These are phyloP conservation scores for Dictyostelium citrinum DNA, from an alignment of 78 protist species.

Conservation along the genomic window DNA sequence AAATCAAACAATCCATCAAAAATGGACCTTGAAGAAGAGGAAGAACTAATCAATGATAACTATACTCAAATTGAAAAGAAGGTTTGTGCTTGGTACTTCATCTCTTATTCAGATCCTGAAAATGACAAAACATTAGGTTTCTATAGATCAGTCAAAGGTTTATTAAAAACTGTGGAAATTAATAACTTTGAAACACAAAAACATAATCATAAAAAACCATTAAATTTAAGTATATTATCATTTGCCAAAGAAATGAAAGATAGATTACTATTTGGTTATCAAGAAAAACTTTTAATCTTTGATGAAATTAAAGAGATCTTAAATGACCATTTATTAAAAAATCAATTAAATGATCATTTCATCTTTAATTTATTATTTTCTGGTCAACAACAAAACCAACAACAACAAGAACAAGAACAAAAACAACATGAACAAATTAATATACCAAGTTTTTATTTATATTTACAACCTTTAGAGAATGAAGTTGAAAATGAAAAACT, in stretches of 20 bases:
- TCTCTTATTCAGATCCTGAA: neutral
- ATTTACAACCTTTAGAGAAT: neutral
- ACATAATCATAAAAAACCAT: neutral
- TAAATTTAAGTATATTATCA: neutral
- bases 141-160: slow-evolving; percentile 23
- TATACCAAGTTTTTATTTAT: neutral
- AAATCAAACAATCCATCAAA: no score
- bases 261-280: neutral
- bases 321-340: neutral
- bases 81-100: slow-evolving; percentile 50
- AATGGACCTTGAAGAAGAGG: neutral
- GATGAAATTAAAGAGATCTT: neutral
- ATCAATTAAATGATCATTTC: neutral
- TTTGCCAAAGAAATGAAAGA: neutral
- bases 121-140: neutral
- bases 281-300: neutral
- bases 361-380: neutral
- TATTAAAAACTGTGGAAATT: neutral
- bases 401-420: neutral
- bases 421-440: neutral
- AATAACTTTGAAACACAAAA: neutral
- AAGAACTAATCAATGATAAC: neutral
- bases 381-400: neutral
- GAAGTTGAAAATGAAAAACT: neutral
- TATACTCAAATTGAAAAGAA: slow-evolving; percentile 25